Evolutionary conservation across 2,329 filamentous ascomycete genomes (phyloP).

Genomic region (Fusarium acutatum): DNA sequence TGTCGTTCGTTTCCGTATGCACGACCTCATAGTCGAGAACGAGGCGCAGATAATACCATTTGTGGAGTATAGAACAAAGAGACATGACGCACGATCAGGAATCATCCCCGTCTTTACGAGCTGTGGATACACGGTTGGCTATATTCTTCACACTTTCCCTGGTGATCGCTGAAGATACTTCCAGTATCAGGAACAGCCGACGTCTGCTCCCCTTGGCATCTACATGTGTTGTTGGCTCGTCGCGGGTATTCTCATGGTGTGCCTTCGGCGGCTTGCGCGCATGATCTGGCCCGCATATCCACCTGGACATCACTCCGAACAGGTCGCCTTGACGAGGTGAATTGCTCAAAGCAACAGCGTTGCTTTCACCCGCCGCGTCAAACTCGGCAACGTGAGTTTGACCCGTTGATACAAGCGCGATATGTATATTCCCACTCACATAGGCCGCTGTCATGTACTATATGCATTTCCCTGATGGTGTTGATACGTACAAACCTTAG

Average conservation of each 20-base stretch:
- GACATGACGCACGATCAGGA: conserved; percentile 11
- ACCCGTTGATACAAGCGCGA: conserved; percentile 18
- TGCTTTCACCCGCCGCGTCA: conserved; percentile 23
- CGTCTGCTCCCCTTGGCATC: conserved; percentile 3
- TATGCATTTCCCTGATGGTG: neutral
- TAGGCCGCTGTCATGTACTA: neutral
- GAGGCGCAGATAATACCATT: conserved; percentile 1
- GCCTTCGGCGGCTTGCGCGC: conserved; percentile 33
- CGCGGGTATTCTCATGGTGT: conserved; percentile 24
- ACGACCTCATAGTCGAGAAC: conserved; percentile 9
- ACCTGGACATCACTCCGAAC: conserved; percentile 20
- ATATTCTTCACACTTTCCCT: conserved; percentile 2
- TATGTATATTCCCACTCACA: conserved; percentile 8
- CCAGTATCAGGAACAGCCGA: conserved; percentile 34
- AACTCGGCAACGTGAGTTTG: neutral
- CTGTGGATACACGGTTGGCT: conserved; percentile 26
- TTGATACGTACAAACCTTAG: conserved; percentile 1
- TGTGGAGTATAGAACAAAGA: conserved; percentile 25
- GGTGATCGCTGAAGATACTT: conserved; percentile 20
- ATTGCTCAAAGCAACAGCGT: conserved; percentile 1
- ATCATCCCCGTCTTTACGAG: conserved; percentile 14
- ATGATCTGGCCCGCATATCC: conserved; percentile 32
- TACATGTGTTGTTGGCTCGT: conserved; percentile 30
- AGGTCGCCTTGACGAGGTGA: conserved; percentile 8
- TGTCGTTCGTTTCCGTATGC: conserved; percentile 20